Evolutionary conservation across 805 yeast genomes (phyloP).

Genomic region (Jamesozyma piceae): DNA sequence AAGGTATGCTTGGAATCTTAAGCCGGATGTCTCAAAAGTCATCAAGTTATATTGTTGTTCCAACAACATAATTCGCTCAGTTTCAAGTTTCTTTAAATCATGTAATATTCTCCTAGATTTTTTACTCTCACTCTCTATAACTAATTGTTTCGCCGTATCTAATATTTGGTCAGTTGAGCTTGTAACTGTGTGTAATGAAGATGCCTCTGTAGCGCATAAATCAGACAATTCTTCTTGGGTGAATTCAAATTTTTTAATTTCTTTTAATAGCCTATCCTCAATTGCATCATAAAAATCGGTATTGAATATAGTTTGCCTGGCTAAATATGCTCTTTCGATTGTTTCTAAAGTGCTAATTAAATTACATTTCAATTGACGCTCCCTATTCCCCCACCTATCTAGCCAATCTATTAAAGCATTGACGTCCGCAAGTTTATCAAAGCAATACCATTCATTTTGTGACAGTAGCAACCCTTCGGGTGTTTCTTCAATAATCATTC

Average conservation of each 20-base stretch:
- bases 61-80: constrained; percentile 18
- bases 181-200: neutral
- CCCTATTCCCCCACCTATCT: constrained; percentile 64
- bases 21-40: constrained; percentile 7
- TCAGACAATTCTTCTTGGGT: constrained; percentile 1
- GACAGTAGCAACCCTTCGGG: constrained; percentile 44
- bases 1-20: constrained; percentile 11
- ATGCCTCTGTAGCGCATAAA: constrained; percentile 1
- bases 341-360: neutral
- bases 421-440: constrained; percentile 50
- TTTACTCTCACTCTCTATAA: constrained; percentile 25
- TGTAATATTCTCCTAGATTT: constrained; percentile 14
- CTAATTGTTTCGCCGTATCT: constrained; percentile 28
- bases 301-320: constrained; percentile 48
- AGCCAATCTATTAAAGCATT: constrained; percentile 50
- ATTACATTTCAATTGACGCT: constrained; percentile 47
- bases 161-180: constrained; percentile 15
- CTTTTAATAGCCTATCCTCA: constrained; percentile 34
- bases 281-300: constrained; percentile 36
- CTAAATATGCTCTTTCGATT: constrained; percentile 36
- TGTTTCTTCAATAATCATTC: constrained; percentile 58
- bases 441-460: constrained; percentile 53
- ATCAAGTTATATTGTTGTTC: constrained; percentile 11
- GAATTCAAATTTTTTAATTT: constrained; percentile 32
- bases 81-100: constrained; percentile 20